These are phyloP conservation scores for Fusarium sp. DNA, from an alignment of 2,329 filamentous ascomycete species.

Conservation along the genomic window DNA sequence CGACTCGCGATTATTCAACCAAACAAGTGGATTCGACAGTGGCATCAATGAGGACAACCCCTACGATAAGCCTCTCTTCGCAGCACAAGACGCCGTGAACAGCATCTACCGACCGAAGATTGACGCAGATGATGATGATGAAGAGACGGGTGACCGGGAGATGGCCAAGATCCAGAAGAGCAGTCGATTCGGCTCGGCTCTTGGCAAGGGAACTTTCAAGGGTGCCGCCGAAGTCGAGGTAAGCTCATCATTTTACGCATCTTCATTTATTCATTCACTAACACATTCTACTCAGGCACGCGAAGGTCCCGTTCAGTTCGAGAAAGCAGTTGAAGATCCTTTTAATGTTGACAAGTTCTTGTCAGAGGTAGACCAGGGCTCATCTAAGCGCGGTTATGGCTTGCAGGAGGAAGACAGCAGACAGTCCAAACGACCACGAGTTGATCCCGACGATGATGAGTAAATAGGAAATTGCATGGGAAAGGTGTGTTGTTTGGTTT, in stretches of 20 bases:
- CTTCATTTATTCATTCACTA: constrained; percentile 42
- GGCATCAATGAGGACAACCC: constrained; percentile 98
- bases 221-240: constrained; percentile 85
- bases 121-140: constrained; percentile 80
- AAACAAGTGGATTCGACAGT: constrained; percentile 87
- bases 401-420: constrained; percentile 73
- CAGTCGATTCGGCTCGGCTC: constrained; percentile 83
- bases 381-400: constrained; percentile 80
- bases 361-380: constrained; percentile 76
- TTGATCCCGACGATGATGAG: constrained; percentile 70
- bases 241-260: constrained; percentile 48
- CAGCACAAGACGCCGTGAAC: constrained; percentile 92
- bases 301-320: constrained; percentile 95
- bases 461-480: constrained; percentile 25
- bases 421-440: constrained; percentile 77
- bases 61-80: constrained; percentile 97
- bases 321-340: constrained; percentile 85
- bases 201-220: constrained; percentile 92
- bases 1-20: constrained; percentile 94
- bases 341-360: constrained; percentile 97
- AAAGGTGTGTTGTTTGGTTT: constrained; percentile 21
- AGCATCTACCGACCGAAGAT: constrained; percentile 90
- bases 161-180: constrained; percentile 90
- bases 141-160: constrained; percentile 81
- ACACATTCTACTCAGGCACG: constrained; percentile 65